phyloP scores from a whole-genome alignment of 371 early-diverging fungal genomes.

The Syncephalastrum racemosum region DNA sequence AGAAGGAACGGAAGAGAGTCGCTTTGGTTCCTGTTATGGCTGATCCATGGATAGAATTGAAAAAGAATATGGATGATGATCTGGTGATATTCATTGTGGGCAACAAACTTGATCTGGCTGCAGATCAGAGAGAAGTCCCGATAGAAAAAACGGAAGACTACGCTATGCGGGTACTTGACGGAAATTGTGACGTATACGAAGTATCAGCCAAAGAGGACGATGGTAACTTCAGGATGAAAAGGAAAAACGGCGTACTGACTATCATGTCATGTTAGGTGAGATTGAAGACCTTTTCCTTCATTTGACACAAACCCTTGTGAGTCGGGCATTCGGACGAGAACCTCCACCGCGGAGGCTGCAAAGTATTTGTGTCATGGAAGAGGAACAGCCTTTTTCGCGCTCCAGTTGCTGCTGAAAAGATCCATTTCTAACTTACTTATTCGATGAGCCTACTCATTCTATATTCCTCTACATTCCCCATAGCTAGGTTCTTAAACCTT shows the following conservation, averaged over 20 bases:
- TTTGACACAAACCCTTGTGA: constrained; percentile 45
- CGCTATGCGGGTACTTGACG: constrained; percentile 34
- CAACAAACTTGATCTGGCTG: constrained; percentile 67
- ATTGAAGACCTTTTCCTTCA: constrained; percentile 49
- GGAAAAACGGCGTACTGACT: not conserved
- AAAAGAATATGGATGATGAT: constrained; percentile 59
- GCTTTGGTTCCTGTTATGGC: constrained; percentile 2
- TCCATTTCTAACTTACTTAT: no score
- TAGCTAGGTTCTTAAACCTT: no score
- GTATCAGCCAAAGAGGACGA: constrained; percentile 65
- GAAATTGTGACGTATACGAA: constrained; percentile 52
- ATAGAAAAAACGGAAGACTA: constrained; percentile 48
- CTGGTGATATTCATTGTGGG: constrained; percentile 69
- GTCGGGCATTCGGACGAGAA: constrained; percentile 20
- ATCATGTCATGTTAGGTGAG: constrained; percentile 7
- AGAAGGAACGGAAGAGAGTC: not conserved
- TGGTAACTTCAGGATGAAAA: constrained; percentile 25
- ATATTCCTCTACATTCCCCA: no score
- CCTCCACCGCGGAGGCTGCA: no score
- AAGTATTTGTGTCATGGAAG: no score
- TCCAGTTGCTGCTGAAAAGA: no score
- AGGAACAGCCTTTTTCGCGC: no score
- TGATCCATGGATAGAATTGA: constrained; percentile 42
- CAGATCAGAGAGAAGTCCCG: constrained; percentile 45
- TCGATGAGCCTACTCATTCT: no score